These are phyloP conservation scores for Fusarium luffae DNA, from an alignment of 2,329 filamentous ascomycete species.

Conservation along the genomic window DNA sequence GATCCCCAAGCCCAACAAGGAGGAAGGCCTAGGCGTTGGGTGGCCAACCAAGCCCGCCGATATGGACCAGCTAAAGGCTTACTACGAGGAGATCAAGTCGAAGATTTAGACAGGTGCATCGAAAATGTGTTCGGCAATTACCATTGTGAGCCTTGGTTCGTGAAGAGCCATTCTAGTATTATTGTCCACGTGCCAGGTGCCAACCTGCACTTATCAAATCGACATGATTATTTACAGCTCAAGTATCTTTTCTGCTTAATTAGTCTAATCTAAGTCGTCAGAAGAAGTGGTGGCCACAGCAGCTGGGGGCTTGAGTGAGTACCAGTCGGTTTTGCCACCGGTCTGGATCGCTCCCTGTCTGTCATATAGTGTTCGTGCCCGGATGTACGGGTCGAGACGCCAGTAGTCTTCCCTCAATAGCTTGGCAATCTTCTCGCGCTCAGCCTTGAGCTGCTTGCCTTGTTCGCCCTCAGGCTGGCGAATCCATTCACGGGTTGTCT, in stretches of 20 bases:
- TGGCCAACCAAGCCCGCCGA: slow-evolving; percentile 84
- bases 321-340: slow-evolving; percentile 78
- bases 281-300: slow-evolving; percentile 50
- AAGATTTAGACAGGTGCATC: slow-evolving; percentile 73
- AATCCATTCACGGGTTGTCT: slow-evolving; percentile 81
- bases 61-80: slow-evolving; percentile 83
- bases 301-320: slow-evolving; percentile 54
- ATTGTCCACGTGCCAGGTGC: slow-evolving; percentile 22
- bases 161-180: slow-evolving; percentile 31
- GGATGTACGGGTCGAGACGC: slow-evolving; percentile 86
- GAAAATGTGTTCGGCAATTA: neutral
- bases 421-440: slow-evolving; percentile 70
- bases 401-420: slow-evolving; percentile 82
- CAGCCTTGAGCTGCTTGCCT: slow-evolving; percentile 61
- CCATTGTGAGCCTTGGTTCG: slow-evolving; percentile 10
- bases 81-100: slow-evolving; percentile 85
- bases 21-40: slow-evolving; percentile 79
- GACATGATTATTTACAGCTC: slow-evolving; percentile 21
- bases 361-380: slow-evolving; percentile 87
- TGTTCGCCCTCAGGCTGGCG: slow-evolving; percentile 54
- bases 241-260: slow-evolving; percentile 11
- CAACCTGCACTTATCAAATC: slow-evolving; percentile 2
- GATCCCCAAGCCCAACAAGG: slow-evolving; percentile 93
- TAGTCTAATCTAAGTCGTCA: slow-evolving; percentile 59
- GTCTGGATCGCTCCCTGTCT: slow-evolving; percentile 76